Evolutionary conservation across 2,329 filamentous ascomycete genomes (phyloP), one percentile per base, ranked within the genome.

Genomic region (Sporothrix mexicana): DNA sequence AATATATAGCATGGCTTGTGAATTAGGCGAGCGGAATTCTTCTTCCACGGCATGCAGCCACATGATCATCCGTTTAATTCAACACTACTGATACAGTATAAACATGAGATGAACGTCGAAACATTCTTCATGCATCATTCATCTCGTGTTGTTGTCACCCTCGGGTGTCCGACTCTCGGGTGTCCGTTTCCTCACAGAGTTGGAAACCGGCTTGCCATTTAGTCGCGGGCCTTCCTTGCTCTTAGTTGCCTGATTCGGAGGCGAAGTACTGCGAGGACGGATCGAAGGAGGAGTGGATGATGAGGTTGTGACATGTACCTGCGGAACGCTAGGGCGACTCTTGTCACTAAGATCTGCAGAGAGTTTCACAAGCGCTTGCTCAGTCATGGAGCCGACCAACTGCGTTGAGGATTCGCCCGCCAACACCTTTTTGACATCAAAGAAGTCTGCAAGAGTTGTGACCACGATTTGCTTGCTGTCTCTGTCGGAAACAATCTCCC

Each of bases 381-480:
- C 77, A 23, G 76, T 74, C 77, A 83, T 81, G 72, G 79, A 83
- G 25, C 81, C 80, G 72, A 83, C 76, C 67, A 82, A 73, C 72
- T 82, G 79, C 51, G 78, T 78, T 62, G 81, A 82, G 36, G 78
- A 79, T 41, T 74, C 77, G 73, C 76, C 80, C 6, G 81, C 79
- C 70, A 76, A 67, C 49, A 79, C 81, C 76, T 81, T 83, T 73
- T 77, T 79, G 69, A 83, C 77, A 74, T 83, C 78, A 72, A 84
- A 83, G 69, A 84, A 77, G 78, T 83, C 82, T 53, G 81, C 81
- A 73, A 82, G 75, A 74, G 81, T 83, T 72, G 78, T 83, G 72
- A 84, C 78, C 72, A 84, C 79, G 43, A 83, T 77, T 77, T 83
- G 80, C 77, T 83, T 80, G 74, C 80, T 81, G 69, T 82, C 78